Evolutionary conservation across 371 early-diverging fungal genomes (phyloP).

Genomic region (Synchytrium microbalum): DNA sequence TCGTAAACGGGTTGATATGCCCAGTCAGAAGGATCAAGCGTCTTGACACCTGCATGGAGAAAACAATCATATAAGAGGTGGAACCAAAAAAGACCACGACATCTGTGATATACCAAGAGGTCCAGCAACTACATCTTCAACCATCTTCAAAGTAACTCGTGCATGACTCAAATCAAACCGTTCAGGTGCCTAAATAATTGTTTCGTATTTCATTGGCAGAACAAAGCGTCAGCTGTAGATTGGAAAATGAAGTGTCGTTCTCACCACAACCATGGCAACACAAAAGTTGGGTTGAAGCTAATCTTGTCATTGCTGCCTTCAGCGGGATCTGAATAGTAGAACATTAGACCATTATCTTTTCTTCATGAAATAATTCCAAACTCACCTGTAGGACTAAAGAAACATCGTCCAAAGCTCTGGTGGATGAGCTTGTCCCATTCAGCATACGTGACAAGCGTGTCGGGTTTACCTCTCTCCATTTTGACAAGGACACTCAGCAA

Average conservation of each 20-base stretch:
- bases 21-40: constrained; percentile 84
- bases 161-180: constrained; percentile 75
- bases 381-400: constrained; percentile 72
- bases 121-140: constrained; percentile 59
- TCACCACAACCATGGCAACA: constrained; percentile 79
- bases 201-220: too few relatives aligned
- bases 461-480: too few relatives aligned
- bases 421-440: constrained; percentile 76
- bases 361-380: not conserved
- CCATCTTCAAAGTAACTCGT: constrained; percentile 51
- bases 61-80: too few relatives aligned
- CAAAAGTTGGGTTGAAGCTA: constrained; percentile 88
- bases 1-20: constrained; percentile 85
- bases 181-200: constrained; percentile 83
- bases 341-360: not conserved
- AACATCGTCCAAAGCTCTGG: constrained; percentile 74
- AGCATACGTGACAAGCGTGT: constrained; percentile 48
- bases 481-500: too few relatives aligned
- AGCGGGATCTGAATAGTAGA: constrained; percentile 21
- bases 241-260: constrained; percentile 4
- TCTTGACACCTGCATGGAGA: too few relatives aligned
- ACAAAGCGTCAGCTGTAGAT: not conserved
- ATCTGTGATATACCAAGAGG: constrained; percentile 94
- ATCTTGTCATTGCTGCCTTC: constrained; percentile 73
- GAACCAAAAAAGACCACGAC: too few relatives aligned